These are phyloP conservation scores for Brettanomyces sp. DNA, from an alignment of 805 yeast genomes.

Conservation along the genomic window DNA sequence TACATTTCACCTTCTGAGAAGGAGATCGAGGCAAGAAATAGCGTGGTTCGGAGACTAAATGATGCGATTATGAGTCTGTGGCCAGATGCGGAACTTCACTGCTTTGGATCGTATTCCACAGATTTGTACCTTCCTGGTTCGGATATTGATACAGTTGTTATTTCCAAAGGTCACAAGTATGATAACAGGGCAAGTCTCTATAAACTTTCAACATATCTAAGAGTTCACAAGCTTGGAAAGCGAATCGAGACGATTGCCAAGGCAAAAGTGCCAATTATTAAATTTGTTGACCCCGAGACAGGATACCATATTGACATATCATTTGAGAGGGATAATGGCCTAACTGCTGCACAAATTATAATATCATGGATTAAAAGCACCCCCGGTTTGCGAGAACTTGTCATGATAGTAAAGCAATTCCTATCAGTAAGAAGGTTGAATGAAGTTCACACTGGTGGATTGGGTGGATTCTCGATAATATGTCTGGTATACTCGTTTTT, in stretches of 20 bases:
- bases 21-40: constrained; percentile 62
- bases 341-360: constrained; percentile 73
- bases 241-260: constrained; percentile 78
- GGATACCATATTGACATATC: constrained; percentile 80
- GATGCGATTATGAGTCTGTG: constrained; percentile 46
- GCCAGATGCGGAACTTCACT: constrained; percentile 72
- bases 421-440: constrained; percentile 68
- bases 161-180: constrained; percentile 49
- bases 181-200: constrained; percentile 61
- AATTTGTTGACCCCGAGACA: constrained; percentile 67
- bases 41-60: constrained; percentile 52
- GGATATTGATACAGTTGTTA: constrained; percentile 88
- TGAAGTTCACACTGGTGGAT: constrained; percentile 86
- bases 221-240: constrained; percentile 51
- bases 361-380: constrained; percentile 62
- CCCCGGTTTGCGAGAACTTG: constrained; percentile 78
- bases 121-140: constrained; percentile 90
- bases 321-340: constrained; percentile 76
- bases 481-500: constrained; percentile 77
- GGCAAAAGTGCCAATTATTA: constrained; percentile 91
- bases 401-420: constrained; percentile 76
- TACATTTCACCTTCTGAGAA: constrained; percentile 77
- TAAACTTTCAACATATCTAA: constrained; percentile 61
- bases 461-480: constrained; percentile 91
- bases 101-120: constrained; percentile 92